Percentiles rank a stretch among this genome's conserved stretches.
Evolutionary conservation across 2,329 filamentous ascomycete genomes (phyloP).

Genomic region (Stagonosporopsis chrysanthemi): DNA sequence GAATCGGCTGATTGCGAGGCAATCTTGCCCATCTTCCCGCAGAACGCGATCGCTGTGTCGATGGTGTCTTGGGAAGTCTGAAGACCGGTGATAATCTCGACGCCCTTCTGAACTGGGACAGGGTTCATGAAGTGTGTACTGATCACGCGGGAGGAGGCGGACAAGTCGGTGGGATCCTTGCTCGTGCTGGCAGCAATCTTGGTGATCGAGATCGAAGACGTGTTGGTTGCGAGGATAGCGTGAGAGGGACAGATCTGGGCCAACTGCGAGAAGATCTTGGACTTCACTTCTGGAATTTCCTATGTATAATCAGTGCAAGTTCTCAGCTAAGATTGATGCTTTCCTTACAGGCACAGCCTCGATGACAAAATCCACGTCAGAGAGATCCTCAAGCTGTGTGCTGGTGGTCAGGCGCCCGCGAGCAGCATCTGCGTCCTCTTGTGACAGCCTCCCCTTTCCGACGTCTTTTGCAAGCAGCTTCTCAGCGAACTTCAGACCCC

Average conservation of each 20-base stretch:
- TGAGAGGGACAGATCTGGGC: constrained; percentile 83
- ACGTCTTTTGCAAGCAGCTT: constrained; percentile 95
- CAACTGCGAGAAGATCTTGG: constrained; percentile 83
- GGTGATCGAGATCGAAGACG: constrained; percentile 97
- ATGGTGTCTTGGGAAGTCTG: constrained; percentile 87
- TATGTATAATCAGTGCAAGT: constrained; percentile 18
- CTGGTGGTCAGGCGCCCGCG: constrained; percentile 73
- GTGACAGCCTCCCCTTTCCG: constrained; percentile 82
- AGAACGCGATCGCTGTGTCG: constrained; percentile 82
- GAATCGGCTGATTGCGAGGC: constrained; percentile 86
- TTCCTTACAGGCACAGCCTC: constrained; percentile 78
- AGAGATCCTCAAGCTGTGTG: constrained; percentile 78
- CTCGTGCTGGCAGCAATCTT: constrained; percentile 90
- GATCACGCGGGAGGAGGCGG: constrained; percentile 84
- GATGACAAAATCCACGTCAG: constrained; percentile 92
- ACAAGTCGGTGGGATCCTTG: constrained; percentile 78
- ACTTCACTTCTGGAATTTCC: constrained; percentile 88
- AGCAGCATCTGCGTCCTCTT: constrained; percentile 77
- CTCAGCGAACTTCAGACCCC: constrained; percentile 89
- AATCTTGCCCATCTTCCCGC: constrained; percentile 92
- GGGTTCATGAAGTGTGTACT: constrained; percentile 99
- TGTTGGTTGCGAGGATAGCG: constrained; percentile 94
- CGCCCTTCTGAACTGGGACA: constrained; percentile 93
- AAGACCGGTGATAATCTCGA: constrained; percentile 94
- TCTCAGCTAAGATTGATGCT: not conserved